These are phyloP conservation scores for Globisporangium lucens DNA, from an alignment of 352 stramenopile species.

Conservation along the genomic window DNA sequence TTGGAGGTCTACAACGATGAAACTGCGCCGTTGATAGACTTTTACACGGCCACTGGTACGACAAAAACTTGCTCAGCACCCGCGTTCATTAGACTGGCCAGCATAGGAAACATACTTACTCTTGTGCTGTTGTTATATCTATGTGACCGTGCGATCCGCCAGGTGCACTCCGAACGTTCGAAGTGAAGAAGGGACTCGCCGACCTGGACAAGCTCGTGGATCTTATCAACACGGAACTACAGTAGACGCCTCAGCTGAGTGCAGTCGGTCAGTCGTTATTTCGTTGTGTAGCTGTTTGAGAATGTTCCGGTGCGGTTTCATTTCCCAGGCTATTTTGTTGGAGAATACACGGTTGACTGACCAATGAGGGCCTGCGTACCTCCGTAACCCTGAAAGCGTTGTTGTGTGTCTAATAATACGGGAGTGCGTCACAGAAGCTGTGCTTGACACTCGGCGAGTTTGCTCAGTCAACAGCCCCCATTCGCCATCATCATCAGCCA, in stretches of 20 bases:
- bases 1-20: constrained; percentile 89
- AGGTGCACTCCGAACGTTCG: constrained; percentile 72
- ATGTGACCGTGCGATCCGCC: neutral
- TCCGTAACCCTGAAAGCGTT: neutral
- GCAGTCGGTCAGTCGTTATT: neutral
- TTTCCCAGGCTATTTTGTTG: neutral
- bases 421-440: neutral
- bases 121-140: neutral
- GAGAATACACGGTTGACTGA: neutral
- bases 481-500: neutral
- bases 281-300: neutral
- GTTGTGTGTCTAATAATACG: neutral
- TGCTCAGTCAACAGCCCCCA: neutral
- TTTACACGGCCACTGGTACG: constrained; percentile 66
- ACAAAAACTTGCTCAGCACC: constrained; percentile 5
- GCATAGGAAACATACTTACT: neutral
- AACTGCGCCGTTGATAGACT: constrained; percentile 83
- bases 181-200: constrained; percentile 83
- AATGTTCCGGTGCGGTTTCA: neutral
- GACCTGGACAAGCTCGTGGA: constrained; percentile 76
- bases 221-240: constrained; percentile 52
- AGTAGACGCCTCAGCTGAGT: constrained; percentile 22
- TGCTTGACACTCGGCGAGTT: neutral
- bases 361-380: neutral
- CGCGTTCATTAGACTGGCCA: neutral